A percentile compares a stretch with the other conserved stretches of the same genome.
phyloP scores from a whole-genome alignment of 2,329 filamentous ascomycete species.

The Trichoderma endophyticum region DNA sequence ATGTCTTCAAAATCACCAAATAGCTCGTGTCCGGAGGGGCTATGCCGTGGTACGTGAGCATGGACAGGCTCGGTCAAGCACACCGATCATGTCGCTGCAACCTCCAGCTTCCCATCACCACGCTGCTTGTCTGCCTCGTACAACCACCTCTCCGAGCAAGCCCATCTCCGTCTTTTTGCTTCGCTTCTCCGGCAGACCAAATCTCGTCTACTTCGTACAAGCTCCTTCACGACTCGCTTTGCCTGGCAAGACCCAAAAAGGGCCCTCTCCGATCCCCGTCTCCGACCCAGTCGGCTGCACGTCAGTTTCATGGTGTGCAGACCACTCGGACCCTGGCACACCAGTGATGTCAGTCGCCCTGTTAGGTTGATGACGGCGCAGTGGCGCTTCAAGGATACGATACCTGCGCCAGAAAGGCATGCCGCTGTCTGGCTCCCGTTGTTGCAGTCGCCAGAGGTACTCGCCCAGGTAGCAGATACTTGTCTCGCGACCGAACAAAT shows the following conservation, averaged over 20 bases:
- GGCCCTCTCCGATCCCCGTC: slow-evolving; percentile 1
- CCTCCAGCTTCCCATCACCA: background rate
- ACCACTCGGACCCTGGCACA: slow-evolving; percentile 1
- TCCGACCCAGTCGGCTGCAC: slow-evolving; percentile 13
- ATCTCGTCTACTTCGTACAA: background rate
- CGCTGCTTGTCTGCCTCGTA: background rate
- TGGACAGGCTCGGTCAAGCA: background rate
- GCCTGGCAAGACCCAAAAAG: background rate
- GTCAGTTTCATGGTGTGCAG: slow-evolving; percentile 18
- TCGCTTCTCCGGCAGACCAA: background rate
- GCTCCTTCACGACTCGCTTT: background rate
- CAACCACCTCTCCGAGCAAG: background rate
- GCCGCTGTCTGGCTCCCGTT: background rate
- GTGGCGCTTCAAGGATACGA: slow-evolving; percentile 15
- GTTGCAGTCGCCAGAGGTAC: background rate
- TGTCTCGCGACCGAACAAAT: background rate
- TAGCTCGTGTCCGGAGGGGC: background rate
- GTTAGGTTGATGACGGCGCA: slow-evolving; percentile 16
- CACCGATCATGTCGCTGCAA: background rate
- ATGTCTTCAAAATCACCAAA: background rate
- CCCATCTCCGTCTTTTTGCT: background rate
- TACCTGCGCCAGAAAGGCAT: background rate
- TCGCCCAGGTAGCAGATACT: background rate
- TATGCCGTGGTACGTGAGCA: background rate
- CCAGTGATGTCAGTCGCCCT: slow-evolving; percentile 20